Base-by-base conservation (phyloP, 2,329 filamentous ascomycete genomes). In the Fusarium sp. region DNA sequence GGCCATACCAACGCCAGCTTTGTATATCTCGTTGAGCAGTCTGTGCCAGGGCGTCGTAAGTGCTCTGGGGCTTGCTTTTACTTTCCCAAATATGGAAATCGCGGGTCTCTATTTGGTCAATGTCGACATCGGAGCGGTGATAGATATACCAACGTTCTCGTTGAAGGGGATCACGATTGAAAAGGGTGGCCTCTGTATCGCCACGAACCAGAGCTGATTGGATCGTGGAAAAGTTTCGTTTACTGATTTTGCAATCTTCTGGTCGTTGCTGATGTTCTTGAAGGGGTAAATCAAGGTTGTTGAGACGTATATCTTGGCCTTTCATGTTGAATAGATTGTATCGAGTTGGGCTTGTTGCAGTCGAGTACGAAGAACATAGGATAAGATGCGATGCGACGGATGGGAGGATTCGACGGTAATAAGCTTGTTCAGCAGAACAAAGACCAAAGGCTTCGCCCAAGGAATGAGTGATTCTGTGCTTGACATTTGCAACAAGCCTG, bases 381-480 rank as follows among this genome's bases (percentile, higher is more conserved):
- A 23, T 27, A 40, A 20, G 6, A 40, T 31, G 53, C n/a, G 41
- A n/a, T 11, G 33, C 14, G 15, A 48, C n/a, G 29, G 18, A 42
- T 23, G 53, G 45, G 51, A 49, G 29, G 36, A 20, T 58, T 58
- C 25, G 43, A 33, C 37, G 52, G 69, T 72, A 71, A 72, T 72
- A 72, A 70, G 37, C 63, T 60, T 61, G 62, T 59, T 48, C 47
- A 35, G 21, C 13, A 23, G 49, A 56, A 72, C 70, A 72, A 72
- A 72, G 70, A 27, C 61, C 14, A 23, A 23, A 42, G 27, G 23
- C 18, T 43, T 42, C 20, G 7, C 27, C 42, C 27, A 50, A 25
- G 40, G 33, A n/a, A 21, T 5, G 23, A n/a, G 17, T 39, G 31
- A 43, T 52, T 35, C 37, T 64, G 47, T 42, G 27, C 23, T 48